phyloP scores from a whole-genome alignment of 306 rosid genomes.

The Trifolium repens region DNA sequence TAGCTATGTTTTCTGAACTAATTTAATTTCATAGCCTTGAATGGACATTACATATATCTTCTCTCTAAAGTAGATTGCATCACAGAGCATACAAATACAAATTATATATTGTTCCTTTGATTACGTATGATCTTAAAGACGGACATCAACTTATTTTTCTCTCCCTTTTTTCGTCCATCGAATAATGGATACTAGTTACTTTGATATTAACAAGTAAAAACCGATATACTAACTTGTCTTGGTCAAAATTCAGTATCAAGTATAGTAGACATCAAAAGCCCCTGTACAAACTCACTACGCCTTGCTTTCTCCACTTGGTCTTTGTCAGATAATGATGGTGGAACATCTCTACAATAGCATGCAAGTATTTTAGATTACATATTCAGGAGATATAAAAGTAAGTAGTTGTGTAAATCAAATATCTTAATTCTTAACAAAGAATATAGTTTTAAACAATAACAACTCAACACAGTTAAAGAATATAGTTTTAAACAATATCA shows the following conservation, averaged over 20 bases:
- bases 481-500: neutral
- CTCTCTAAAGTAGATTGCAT: neutral
- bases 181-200: conserved; percentile 34
- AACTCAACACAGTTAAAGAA: neutral
- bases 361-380: neutral
- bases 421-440: neutral
- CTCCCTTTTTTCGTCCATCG: neutral
- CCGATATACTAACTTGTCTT: conserved; percentile 20
- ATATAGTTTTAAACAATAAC: neutral
- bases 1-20: neutral
- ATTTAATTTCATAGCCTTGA: neutral
- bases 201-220: neutral
- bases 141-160: neutral
- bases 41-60: conserved; percentile 1
- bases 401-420: neutral
- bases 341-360: conserved; percentile 51
- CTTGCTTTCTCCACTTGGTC: conserved; percentile 60
- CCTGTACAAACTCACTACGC: conserved; percentile 66
- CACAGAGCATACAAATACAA: neutral
- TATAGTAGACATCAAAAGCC: conserved; percentile 59
- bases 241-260: conserved; percentile 58
- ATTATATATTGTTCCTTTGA: neutral
- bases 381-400: neutral
- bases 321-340: conserved; percentile 53
- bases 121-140: neutral